phyloP scores from a whole-genome alignment of 1,284 basidiomycete genomes.

The Takashimella koratensis region DNA sequence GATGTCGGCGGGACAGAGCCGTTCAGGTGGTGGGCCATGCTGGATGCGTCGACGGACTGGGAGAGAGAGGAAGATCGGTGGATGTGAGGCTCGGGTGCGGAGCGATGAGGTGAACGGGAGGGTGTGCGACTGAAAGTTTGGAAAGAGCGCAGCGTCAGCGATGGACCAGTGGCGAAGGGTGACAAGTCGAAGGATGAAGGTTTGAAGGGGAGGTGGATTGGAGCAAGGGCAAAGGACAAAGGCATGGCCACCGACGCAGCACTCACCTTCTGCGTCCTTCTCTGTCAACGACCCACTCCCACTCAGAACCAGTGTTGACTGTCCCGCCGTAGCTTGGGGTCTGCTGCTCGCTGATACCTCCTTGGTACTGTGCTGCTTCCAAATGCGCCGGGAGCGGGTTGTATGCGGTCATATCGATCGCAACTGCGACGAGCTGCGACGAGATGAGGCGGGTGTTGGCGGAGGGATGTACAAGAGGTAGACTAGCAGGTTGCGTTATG shows the following conservation, averaged over 20 bases:
- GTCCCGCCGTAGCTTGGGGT: conserved; percentile 59
- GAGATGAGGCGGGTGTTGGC: no score
- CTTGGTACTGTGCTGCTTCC: conserved; percentile 33
- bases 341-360: conserved; percentile 40
- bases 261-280: conserved; percentile 41
- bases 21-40: conserved; percentile 3
- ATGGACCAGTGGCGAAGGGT: no score
- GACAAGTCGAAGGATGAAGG: no score
- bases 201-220: no score
- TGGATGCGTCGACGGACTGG: conserved; percentile 9
- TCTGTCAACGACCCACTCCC: conserved; percentile 42
- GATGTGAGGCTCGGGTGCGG: conserved; percentile 23
- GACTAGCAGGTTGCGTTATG: no score
- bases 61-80: conserved; percentile 18
- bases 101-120: conserved; percentile 39
- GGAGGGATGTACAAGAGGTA: no score
- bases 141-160: no score
- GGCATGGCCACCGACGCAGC: no score
- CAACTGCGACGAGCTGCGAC: no score
- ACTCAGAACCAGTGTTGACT: conserved; percentile 51
- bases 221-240: no score
- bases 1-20: conserved; percentile 7
- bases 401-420: conserved; percentile 23
- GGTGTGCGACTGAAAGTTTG: conserved; percentile 33
- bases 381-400: conserved; percentile 40